Conservation (phyloP, 139 green algal species). For the Medakamo hakoo region DNA sequence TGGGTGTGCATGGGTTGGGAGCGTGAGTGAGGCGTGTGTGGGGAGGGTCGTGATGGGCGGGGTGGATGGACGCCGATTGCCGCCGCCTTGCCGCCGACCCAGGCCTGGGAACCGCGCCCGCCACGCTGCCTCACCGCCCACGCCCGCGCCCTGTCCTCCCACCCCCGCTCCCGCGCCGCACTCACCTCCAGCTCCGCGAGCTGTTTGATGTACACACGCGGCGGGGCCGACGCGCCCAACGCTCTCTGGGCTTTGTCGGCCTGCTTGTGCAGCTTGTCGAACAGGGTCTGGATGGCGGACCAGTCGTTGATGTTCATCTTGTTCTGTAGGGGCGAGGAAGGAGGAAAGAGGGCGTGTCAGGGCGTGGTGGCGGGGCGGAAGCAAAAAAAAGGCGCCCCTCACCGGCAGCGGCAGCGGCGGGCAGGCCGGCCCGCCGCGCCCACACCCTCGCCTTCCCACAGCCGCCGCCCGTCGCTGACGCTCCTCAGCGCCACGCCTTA, state of each 20-base stretch:
- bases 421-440: neutral
- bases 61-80: too few relatives aligned
- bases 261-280: slow-evolving; percentile 97
- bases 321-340: slow-evolving; percentile 50
- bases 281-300: slow-evolving; percentile 75
- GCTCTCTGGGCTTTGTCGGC: slow-evolving; percentile 71
- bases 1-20: too few relatives aligned
- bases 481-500: slow-evolving; percentile 4
- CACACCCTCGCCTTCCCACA: neutral
- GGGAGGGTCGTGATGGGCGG: too few relatives aligned
- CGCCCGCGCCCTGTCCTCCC: too few relatives aligned
- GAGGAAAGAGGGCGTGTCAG: neutral
- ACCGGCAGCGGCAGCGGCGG: too few relatives aligned
- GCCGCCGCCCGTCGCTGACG: neutral
- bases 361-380: neutral
- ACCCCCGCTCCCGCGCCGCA: too few relatives aligned
- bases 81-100: too few relatives aligned
- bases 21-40: too few relatives aligned
- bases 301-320: slow-evolving; percentile 99
- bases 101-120: too few relatives aligned
- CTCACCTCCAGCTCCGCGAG: slow-evolving; percentile 86
- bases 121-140: too few relatives aligned
- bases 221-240: slow-evolving; percentile 16
- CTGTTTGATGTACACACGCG: slow-evolving; percentile 71
- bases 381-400: neutral